A percentile compares a stretch with the other conserved stretches of the same genome.
These are phyloP conservation scores for Pichia manshurica DNA, from an alignment of 805 yeast species.

Conservation along the genomic window DNA sequence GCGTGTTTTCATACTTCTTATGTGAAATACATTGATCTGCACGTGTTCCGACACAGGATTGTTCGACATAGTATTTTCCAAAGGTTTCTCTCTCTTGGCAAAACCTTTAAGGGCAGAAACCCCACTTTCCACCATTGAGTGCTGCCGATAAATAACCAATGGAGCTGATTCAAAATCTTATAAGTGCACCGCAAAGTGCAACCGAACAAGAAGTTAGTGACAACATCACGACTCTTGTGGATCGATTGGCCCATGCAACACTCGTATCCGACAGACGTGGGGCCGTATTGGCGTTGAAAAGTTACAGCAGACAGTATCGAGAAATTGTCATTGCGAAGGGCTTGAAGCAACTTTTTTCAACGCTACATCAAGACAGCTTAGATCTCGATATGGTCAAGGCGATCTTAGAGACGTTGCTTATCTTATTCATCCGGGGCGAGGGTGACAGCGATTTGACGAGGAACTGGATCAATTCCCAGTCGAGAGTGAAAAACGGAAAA, in stretches of 20 bases:
- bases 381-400: slow-evolving; percentile 70
- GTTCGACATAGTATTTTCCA: too few relatives aligned
- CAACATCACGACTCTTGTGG: slow-evolving; percentile 83
- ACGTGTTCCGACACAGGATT: too few relatives aligned
- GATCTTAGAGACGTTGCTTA: slow-evolving; percentile 75
- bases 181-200: slow-evolving; percentile 28
- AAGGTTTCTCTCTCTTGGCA: too few relatives aligned
- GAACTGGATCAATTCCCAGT: slow-evolving; percentile 67
- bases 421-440: slow-evolving; percentile 64
- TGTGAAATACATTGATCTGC: too few relatives aligned
- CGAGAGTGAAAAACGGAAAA: slow-evolving; percentile 68
- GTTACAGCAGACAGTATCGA: slow-evolving; percentile 81
- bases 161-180: slow-evolving; percentile 32
- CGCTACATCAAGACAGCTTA: slow-evolving; percentile 58
- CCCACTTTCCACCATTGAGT: too few relatives aligned
- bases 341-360: slow-evolving; percentile 61
- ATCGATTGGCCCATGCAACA: slow-evolving; percentile 77
- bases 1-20: too few relatives aligned
- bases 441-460: slow-evolving; percentile 59
- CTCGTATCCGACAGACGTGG: slow-evolving; percentile 81
- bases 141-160: too few relatives aligned
- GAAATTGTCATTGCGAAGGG: slow-evolving; percentile 90
- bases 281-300: slow-evolving; percentile 83
- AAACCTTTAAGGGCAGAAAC: too few relatives aligned
- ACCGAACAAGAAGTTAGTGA: slow-evolving; percentile 50